A percentile compares a stretch with the other conserved stretches of the same genome.
Evolutionary conservation across 352 stramenopile genomes (phyloP).

Genomic region (Aphanomyces stellatus): DNA sequence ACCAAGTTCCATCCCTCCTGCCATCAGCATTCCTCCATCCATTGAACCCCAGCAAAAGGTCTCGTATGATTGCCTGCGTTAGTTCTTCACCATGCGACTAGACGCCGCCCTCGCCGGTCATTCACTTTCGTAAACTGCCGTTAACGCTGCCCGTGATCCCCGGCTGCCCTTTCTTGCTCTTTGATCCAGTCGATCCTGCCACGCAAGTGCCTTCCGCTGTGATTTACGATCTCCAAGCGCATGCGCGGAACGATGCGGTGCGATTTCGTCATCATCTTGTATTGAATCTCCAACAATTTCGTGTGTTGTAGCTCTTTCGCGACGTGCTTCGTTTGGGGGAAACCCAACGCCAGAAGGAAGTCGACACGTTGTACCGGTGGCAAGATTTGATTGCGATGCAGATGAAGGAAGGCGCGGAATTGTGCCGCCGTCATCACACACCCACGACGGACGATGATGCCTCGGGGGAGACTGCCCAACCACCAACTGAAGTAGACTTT

Average conservation of each 20-base stretch:
- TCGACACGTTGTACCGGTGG: slow-evolving; percentile 67
- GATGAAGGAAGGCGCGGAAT: slow-evolving; percentile 71
- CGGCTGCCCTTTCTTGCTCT: slow-evolving; percentile 52
- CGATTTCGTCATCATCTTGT: not conserved
- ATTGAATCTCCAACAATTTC: not conserved
- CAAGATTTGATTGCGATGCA: slow-evolving; percentile 71
- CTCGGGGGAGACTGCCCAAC: slow-evolving; percentile 23
- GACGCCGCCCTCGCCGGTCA: not conserved
- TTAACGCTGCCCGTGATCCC: slow-evolving; percentile 44
- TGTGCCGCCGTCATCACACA: slow-evolving; percentile 47
- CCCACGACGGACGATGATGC: slow-evolving; percentile 39
- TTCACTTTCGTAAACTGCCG: slow-evolving; percentile 40
- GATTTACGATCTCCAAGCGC: not conserved
- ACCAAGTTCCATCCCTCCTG: not conserved
- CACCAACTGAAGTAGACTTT: not conserved
- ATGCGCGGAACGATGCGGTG: not conserved
- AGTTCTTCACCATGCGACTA: not conserved
- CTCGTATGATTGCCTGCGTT: not conserved
- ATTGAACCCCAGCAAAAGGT: not conserved
- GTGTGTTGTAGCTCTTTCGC: slow-evolving; percentile 35
- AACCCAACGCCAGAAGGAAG: slow-evolving; percentile 52
- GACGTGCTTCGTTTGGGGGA: slow-evolving; percentile 47
- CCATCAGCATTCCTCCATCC: not conserved
- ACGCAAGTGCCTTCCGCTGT: not conserved
- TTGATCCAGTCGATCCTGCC: slow-evolving; percentile 33